Evolutionary conservation across 129 eudicot genomes (phyloP).

Genomic region (Lactuca saligna): DNA sequence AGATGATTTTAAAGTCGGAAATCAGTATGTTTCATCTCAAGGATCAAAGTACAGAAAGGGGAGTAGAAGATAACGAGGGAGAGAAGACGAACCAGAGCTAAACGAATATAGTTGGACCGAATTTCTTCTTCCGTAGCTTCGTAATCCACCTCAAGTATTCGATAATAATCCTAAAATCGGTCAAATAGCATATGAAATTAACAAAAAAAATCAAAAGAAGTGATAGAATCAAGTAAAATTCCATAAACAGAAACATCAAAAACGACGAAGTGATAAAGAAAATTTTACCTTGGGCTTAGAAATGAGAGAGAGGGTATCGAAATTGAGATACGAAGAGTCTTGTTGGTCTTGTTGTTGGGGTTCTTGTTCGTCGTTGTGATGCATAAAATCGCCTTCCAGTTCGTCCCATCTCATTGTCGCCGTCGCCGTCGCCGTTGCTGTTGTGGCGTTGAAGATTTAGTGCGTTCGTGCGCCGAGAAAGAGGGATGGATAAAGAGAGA

Average conservation of each 20-base stretch:
- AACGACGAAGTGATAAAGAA: background rate
- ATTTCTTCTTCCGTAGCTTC: conserved; percentile 84
- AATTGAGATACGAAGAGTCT: conserved; percentile 43
- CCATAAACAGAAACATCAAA: background rate
- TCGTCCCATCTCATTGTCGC: conserved; percentile 63
- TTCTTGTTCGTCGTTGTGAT: conserved; percentile 16
- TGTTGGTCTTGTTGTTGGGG: conserved; percentile 24
- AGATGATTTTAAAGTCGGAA: background rate
- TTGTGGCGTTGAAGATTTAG: background rate
- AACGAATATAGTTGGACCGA: conserved; percentile 87
- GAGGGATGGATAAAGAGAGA: conserved; percentile 6
- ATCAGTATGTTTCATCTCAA: background rate
- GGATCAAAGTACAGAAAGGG: background rate
- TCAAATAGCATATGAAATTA: background rate
- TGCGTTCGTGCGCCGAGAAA: background rate
- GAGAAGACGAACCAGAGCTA: conserved; percentile 61
- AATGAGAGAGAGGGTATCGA: conserved; percentile 55
- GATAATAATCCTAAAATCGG: conserved; percentile 60
- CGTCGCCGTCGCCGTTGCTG: conserved; percentile 19
- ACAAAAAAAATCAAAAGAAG: background rate
- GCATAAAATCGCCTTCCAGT: conserved; percentile 29
- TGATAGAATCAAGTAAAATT: background rate
- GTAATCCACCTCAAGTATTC: conserved; percentile 77
- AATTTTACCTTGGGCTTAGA: conserved; percentile 69
- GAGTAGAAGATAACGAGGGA: background rate